Base-by-base conservation (phyloP, 2,329 filamentous ascomycete species). In the Talaromyces piceae region DNA sequence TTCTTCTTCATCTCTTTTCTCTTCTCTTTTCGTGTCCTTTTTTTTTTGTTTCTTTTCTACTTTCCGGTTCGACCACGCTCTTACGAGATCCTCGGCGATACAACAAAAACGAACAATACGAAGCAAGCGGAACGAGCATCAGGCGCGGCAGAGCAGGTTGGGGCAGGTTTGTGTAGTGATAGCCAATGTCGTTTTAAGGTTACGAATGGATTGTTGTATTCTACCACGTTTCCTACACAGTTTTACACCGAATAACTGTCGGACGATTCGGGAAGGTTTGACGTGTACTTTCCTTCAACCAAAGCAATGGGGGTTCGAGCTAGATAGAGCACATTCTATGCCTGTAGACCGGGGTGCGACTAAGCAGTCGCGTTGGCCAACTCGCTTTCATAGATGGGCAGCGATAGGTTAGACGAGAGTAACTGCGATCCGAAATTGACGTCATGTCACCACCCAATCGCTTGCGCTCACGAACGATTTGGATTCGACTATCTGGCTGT, bases 1-100 rank as follows among this genome's bases (percentile, higher is more conserved):
- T 25, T 47, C 22, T 46, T 55, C 20, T 57, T 53, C 46, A 49
- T 33, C 54, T 52, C 49, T 49, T 52, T 45, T 25, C 20, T 12
- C 20, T 8, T 37, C 13, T 5, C 41, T 45, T 28, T 45, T 39
- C n/a, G 41, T 28, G 39, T 22, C 26, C 39, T 45, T 26, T 9
- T 43, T 45, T 22, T 48, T 33, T 20, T 27, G 3, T 49, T 12
- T 52, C 25, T 45, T 8, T 37, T 45, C 49, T 25, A 31, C 28
- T 30, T 31, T 39, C n/a, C 23, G 18, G 45, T 25, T 47, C 45
- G 45, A 47, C 37, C 27, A 37, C 33, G 33, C 16, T 37, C 33
- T 18, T 18, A 20, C 33, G 33, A 8, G 20, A 37, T 18, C 16
- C 33, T 37, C 33, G 33, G 33, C 33, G 12, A 18, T 37, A 37